Base-by-base conservation (phyloP, 352 stramenopile genomes). In the Phytophthora quininea region DNA sequence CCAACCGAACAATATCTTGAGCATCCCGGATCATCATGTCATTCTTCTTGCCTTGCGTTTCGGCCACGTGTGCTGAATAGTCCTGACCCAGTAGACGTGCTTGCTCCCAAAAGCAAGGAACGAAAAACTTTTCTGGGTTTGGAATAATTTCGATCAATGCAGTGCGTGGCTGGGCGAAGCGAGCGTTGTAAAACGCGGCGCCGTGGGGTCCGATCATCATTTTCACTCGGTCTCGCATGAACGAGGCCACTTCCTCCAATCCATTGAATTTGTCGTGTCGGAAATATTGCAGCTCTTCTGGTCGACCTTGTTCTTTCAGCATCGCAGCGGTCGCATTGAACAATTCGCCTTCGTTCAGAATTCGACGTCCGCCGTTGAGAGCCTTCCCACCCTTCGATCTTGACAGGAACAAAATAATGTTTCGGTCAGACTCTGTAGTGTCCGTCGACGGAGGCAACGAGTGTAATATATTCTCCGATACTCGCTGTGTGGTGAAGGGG, bases 191-290 rank as follows among this genome's bases (percentile, higher is more conserved):
- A 51, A 72, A 75, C 49, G 68, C 68, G 9, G 68, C 62, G 3
- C 68, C 68, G 35, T 75, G 68, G 3, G 62, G 68, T 1, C 68
- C 68, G 12, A 75, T 66, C 68, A 75, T 72, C 58, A 75, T 75
- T 50, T 72, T 75, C 10, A 75, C 62, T 12, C 53, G 46, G 42
- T 72, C 58, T 50, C 57, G 38, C 62, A 75, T 72, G 62, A 75
- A 75, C 8, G 62, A 48, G 3, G 63, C 67, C 12, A 75, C 63
- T 1, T 63, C 33, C 24, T 54, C 45, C 19, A 75, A 57, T 7
- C 67, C 67, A 2, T 64, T 45, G 19, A 75, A 75, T 4, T 75
- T 33, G 32, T 62, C 46, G 47, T 71, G 67, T 0, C 49, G 53
- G 27, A 75, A 75, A n/a, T 75, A 75, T 54, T 71, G 19, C 38